Evolutionary conservation across 2,329 filamentous ascomycete species (phyloP).

Genomic region (Fusarium redolens): DNA sequence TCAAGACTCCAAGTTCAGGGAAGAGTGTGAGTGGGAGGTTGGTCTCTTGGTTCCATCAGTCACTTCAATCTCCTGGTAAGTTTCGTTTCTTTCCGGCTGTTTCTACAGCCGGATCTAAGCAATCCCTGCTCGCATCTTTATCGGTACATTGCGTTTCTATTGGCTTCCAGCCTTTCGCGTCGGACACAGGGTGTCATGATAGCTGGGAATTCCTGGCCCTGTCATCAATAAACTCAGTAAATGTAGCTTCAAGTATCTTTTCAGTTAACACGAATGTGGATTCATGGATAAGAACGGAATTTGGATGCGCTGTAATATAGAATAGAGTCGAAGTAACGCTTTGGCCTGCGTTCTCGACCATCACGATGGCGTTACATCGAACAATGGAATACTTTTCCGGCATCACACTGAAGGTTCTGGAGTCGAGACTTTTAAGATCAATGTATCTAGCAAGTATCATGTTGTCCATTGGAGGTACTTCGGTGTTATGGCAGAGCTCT

Average conservation of each 20-base stretch:
- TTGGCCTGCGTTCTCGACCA: neutral
- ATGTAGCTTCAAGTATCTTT: slow-evolving; percentile 15
- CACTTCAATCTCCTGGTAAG: neutral
- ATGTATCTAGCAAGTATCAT: neutral
- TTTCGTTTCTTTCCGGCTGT: neutral
- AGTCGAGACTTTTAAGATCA: neutral
- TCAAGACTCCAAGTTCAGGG: neutral
- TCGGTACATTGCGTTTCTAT: neutral
- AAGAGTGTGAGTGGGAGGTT: neutral
- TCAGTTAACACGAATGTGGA: neutral
- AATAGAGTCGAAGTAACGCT: neutral
- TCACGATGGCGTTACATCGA: neutral
- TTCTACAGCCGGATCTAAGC: neutral
- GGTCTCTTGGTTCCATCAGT: neutral
- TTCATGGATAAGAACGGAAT: neutral
- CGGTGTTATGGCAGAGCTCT: neutral
- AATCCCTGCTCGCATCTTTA: neutral
- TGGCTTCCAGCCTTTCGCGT: neutral
- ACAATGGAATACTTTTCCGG: neutral
- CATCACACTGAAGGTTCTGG: neutral
- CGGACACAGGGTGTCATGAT: neutral
- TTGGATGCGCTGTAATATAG: neutral
- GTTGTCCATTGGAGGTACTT: neutral
- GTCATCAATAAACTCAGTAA: neutral
- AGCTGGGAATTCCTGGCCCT: neutral